Conservation (phyloP, 306 rosid species). For the Cucumis melo region DNA sequence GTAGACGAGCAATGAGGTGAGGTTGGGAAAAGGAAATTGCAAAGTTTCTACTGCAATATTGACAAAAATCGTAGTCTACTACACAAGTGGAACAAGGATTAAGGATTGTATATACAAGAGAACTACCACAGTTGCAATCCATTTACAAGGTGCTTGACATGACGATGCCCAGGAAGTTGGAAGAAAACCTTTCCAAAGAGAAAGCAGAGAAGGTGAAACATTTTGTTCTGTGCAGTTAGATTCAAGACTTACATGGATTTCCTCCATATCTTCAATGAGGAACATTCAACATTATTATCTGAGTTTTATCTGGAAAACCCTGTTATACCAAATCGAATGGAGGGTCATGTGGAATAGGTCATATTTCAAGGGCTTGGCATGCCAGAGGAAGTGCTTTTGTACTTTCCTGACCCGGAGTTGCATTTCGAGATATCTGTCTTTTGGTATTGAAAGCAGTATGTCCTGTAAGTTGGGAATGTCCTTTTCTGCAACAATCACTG, state of each 20-base stretch:
- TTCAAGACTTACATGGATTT: neutral
- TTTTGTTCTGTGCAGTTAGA: neutral
- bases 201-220: neutral
- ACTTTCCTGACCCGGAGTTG: slow-evolving; percentile 68
- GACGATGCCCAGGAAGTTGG: neutral
- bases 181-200: neutral
- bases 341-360: slow-evolving; percentile 96
- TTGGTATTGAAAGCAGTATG: slow-evolving; percentile 50
- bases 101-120: neutral
- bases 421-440: slow-evolving; percentile 63
- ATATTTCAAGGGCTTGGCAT: slow-evolving; percentile 58
- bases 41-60: neutral
- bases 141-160: neutral
- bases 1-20: neutral
- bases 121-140: neutral
- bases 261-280: neutral
- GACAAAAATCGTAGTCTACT: neutral
- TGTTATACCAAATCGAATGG: slow-evolving; percentile 87
- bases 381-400: slow-evolving; percentile 92
- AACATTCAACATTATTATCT: slow-evolving; percentile 12
- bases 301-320: slow-evolving; percentile 69
- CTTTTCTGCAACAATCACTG: slow-evolving; percentile 67
- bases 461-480: slow-evolving; percentile 66
- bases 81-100: neutral
- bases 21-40: neutral